Base-by-base conservation (phyloP, 805 yeast genomes). In the Babjeviella inositovora region DNA sequence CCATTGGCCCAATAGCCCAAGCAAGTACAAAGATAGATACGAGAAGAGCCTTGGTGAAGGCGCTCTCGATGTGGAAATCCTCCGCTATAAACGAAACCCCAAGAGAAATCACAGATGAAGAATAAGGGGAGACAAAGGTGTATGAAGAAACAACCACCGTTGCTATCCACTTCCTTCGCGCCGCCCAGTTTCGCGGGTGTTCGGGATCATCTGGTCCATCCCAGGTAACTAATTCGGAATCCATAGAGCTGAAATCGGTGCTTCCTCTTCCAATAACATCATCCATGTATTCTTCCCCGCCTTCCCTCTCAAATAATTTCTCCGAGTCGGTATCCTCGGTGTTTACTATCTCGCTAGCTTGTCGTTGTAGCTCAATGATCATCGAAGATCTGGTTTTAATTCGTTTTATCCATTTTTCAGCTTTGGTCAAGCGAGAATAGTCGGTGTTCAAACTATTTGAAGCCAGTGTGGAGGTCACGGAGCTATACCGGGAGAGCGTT, bases 151-250 rank as follows among this genome's bases (percentile, higher is more conserved):
- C 60, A 13, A 49, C 25, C 6, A 49, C 29, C 0, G 66, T 59
- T 21, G 60, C 61, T 11, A 31, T 14, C 8, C 45, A 29, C 32
- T 57, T 59, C 27, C 39, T 45, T 6, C 20, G 20, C 10, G 27
- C 16, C 2, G 47, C 12, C 63, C 63, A 56, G 28, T 53, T 53
- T 11, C 32, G 34, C 3, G 57, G 52, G 21, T 30, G 40, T 4
- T 31, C 20, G 4, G 38, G 35, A 19, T 39, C 41, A 11, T 31
- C 31, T 10, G 54, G 57, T 3, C 71, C 70, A 16, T 69, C 67
- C 80, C 80, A 73, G 2, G 77, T 61, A 7, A 73, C 70, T 22
- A 73, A 46, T 34, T 73, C 79, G 0, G 79, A 80, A 34, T 73
- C 80, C 7, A 67, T 43, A 5, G 42, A 39, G 15, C 47, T 47